Evolutionary conservation across 768 basidiomycete genomes (phyloP).

Genomic region (Suillus paluster): DNA sequence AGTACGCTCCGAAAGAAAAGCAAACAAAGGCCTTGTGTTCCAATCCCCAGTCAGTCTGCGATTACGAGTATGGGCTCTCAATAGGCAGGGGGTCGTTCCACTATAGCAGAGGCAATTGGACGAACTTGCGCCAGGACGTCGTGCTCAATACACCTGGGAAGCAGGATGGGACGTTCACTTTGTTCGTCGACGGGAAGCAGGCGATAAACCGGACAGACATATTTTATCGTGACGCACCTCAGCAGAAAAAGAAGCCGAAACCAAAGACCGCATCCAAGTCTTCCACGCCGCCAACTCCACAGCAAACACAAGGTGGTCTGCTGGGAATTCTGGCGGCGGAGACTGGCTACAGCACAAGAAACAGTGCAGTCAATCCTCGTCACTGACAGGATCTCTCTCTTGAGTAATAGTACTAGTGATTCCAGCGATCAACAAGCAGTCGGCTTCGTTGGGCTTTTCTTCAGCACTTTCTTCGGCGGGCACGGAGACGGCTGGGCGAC

Average conservation of each 20-base stretch:
- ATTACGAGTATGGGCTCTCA: conserved; percentile 70
- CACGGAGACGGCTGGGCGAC: conserved; percentile 69
- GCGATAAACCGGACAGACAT: conserved; percentile 60
- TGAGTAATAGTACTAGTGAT: neutral
- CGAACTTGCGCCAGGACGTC: conserved; percentile 70
- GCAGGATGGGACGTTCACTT: conserved; percentile 65
- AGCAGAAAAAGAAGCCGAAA: conserved; percentile 3
- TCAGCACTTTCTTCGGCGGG: conserved; percentile 85
- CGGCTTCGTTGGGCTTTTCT: conserved; percentile 66
- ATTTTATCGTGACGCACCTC: conserved; percentile 57
- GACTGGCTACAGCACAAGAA: neutral
- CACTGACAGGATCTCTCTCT: neutral
- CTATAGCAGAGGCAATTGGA: conserved; percentile 70
- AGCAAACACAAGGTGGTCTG: conserved; percentile 1
- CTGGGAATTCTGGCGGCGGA: conserved; percentile 1
- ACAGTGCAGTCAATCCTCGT: neutral
- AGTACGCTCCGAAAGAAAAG: conserved; percentile 80
- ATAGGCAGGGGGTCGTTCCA: conserved; percentile 74
- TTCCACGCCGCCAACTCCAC: neutral
- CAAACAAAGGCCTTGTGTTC: conserved; percentile 65
- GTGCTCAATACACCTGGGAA: conserved; percentile 73
- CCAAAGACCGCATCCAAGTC: neutral
- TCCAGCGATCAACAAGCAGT: conserved; percentile 27
- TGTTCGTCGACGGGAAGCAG: conserved; percentile 64
- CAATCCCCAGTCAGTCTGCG: conserved; percentile 64